Evolutionary conservation across 2,329 filamentous ascomycete genomes (phyloP).

Genomic region (Cordyceps militaris): DNA sequence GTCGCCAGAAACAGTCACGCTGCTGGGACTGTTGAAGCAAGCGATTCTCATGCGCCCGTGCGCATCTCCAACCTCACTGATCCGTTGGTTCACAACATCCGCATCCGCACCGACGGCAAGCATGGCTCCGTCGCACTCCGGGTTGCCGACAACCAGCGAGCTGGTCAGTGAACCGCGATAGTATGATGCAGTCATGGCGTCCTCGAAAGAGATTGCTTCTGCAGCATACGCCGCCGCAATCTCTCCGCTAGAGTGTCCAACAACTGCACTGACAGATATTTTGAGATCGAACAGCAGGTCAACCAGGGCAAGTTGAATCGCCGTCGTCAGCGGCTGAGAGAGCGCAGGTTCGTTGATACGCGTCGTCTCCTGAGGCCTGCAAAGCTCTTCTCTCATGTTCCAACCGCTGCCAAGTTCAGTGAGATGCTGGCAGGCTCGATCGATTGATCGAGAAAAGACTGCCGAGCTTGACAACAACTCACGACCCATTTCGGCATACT

Average conservation of each 20-base stretch:
- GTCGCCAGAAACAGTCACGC: background rate
- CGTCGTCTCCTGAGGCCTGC: conserved; percentile 8
- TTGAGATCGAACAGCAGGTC: conserved; percentile 33
- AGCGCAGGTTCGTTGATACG: conserved; percentile 27
- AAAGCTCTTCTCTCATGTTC: background rate
- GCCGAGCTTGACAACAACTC: conserved; percentile 23
- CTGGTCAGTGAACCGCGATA: conserved; percentile 23
- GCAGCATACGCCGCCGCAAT: conserved; percentile 35
- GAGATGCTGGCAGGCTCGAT: conserved; percentile 13
- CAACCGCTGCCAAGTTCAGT: background rate
- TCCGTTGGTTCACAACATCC: conserved; percentile 14
- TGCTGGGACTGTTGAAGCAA: conserved; percentile 2
- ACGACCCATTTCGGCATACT: conserved; percentile 25
- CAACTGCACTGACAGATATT: conserved; percentile 28
- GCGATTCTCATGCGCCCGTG: conserved; percentile 20
- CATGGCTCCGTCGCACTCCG: conserved; percentile 27
- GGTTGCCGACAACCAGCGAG: conserved; percentile 13
- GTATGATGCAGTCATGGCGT: conserved; percentile 37
- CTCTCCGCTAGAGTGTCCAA: conserved; percentile 35
- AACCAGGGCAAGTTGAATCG: conserved; percentile 36
- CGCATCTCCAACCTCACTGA: conserved; percentile 20
- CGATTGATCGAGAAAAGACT: conserved; percentile 23
- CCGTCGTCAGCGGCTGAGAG: conserved; percentile 32
- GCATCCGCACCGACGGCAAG: conserved; percentile 29
- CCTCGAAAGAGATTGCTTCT: conserved; percentile 33